A percentile compares a stretch with the other conserved stretches of the same genome.
Evolutionary conservation across 2,329 filamentous ascomycete genomes (phyloP).

Genomic region (Aspergillus latus): DNA sequence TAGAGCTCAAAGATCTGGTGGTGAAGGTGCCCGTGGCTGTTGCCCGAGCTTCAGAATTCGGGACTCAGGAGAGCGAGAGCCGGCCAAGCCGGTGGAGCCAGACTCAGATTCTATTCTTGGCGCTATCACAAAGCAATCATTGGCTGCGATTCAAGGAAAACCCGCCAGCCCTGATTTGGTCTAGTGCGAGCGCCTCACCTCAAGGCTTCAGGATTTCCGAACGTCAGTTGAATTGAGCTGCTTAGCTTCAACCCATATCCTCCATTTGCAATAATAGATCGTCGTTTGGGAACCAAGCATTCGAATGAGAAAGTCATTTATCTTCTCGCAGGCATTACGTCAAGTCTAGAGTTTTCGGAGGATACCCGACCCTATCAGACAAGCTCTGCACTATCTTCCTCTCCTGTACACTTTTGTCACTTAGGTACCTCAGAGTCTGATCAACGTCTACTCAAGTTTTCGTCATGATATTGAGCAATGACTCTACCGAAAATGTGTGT

Average conservation of each 20-base stretch:
- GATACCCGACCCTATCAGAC: too few species aligned
- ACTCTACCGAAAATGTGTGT: background rate
- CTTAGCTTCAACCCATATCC: background rate
- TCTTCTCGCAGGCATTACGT: background rate
- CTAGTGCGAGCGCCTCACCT: background rate
- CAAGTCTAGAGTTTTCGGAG: background rate
- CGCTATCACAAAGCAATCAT: background rate
- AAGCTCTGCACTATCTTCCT: background rate
- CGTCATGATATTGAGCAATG: background rate
- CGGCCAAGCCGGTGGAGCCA: background rate
- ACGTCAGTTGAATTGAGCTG: background rate
- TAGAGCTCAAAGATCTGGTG: too few species aligned
- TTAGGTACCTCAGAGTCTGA: background rate
- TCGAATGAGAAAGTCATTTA: background rate
- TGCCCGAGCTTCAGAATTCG: background rate
- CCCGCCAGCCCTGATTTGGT: background rate
- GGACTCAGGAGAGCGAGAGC: background rate
- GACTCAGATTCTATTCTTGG: slow-evolving; percentile 1
- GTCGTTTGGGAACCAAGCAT: background rate
- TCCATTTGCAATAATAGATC: background rate
- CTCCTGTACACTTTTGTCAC: background rate
- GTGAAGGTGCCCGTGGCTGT: too few species aligned
- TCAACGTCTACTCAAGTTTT: background rate
- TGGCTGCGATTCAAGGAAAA: background rate
- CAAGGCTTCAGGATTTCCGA: background rate